Evolutionary conservation across 306 rosid genomes (phyloP), one percentile per base, ranked within the genome.

Genomic region (Cucumis cinereus): DNA sequence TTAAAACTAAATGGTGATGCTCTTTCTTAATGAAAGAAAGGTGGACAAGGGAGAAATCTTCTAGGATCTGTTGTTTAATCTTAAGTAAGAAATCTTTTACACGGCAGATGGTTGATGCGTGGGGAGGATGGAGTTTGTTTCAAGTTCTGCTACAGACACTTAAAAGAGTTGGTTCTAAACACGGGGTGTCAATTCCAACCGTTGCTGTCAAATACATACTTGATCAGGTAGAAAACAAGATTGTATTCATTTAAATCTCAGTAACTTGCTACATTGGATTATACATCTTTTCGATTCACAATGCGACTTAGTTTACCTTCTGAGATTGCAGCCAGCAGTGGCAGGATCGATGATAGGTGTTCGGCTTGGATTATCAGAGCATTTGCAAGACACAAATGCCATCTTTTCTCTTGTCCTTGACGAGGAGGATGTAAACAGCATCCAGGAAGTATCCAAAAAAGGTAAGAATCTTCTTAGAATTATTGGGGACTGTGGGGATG

Each of bases 291-390:
- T 53, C 50, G 23, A 73, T 53, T 54, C 30, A 30, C 50, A 10
- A 12, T 71, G 38, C 10, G 76, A 26, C 62, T 41, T 61, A 49
- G 58, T 79, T 59, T 78, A 45, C 49, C 76, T 70, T 67, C 56
- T 20, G 38, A 82, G 82, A 79, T 53, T 82, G 83, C 96, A 93
- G 98, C 90, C 96, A 23, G 88, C 88, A 7, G 94, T 93, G 79
- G 98, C 94, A 40, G 98, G 98, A 84, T 93, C 98, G 23, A 93
- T 93, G 98, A 69, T 93, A 60, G 98, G 98, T 28, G 96, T 90
- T 36, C 87, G 98, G 83, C 97, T 91, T 66, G 98, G 98, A 67
- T 84, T 94, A 86, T 82, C 98, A 15, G 96, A 91, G n/a, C 98
- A 94, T 76, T 85, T 91, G 56, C 83, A 82, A 73, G 98, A 91